These are phyloP conservation scores for Adiantum capillusveneris DNA, from an alignment of 75 land plant species.

Conservation along the genomic window DNA sequence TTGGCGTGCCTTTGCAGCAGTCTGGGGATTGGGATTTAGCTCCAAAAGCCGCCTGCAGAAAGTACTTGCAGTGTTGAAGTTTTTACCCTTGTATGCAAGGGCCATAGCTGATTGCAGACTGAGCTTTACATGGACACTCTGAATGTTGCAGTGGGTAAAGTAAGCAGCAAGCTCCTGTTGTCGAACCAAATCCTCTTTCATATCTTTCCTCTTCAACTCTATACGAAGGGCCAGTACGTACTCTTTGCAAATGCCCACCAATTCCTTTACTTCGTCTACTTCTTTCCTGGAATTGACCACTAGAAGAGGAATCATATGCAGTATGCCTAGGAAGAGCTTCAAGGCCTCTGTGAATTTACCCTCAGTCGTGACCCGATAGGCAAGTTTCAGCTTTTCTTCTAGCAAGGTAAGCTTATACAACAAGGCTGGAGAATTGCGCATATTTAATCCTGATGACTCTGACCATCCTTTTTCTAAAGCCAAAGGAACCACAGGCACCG, in stretches of 20 bases:
- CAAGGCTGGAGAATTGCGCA: conserved; percentile 23
- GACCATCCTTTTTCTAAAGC: conserved; percentile 40
- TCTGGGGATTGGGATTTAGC: conserved; percentile 28
- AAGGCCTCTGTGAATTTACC: conserved; percentile 61
- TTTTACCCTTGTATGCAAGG: conserved; percentile 34
- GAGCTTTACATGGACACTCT: conserved; percentile 40
- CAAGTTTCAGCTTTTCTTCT: conserved; percentile 38
- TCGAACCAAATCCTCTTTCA: conserved; percentile 42
- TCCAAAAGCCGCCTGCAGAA: conserved; percentile 44
- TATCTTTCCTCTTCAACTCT: conserved; percentile 56
- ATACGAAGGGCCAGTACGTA: conserved; percentile 53
- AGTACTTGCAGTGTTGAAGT: conserved; percentile 43
- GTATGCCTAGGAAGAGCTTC: conserved; percentile 37
- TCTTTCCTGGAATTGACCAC: conserved; percentile 59
- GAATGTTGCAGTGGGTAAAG: conserved; percentile 60
- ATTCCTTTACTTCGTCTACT: conserved; percentile 61
- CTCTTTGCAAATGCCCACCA: conserved; percentile 49
- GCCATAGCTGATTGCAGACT: conserved; percentile 58
- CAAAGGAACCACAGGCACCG: conserved; percentile 23
- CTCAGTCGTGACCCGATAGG: conserved; percentile 50
- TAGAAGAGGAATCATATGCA: conserved; percentile 56
- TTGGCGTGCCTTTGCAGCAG: conserved; percentile 43
- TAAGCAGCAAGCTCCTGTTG: conserved; percentile 67
- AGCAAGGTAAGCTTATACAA: conserved; percentile 26
- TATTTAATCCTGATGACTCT: conserved; percentile 24